Base-by-base conservation (phyloP, 164 flowering plant species). In the Stephania japonica region DNA sequence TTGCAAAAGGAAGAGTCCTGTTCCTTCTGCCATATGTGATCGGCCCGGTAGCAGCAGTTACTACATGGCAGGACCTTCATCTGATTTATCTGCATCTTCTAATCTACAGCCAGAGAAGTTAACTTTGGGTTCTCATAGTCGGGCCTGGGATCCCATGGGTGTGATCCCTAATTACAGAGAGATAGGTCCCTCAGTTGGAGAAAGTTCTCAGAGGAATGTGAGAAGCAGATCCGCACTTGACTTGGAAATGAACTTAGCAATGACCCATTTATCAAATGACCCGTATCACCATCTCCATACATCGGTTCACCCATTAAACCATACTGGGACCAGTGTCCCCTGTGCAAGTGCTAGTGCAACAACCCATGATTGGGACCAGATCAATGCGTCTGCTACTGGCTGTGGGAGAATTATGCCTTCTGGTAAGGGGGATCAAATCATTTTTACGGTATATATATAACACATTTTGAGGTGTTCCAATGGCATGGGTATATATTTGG, bases 1-100 rank as follows among this genome's bases (percentile, higher is more conserved):
- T 62, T 82, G 80, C 79, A 91, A 91, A 83, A 82, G 93, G 47
- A 91, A 91, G 83, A 87, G 81, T 77, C 89, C 88, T 10, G 87
- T 84, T 10, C 66, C 82, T 24, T 81, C 93, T 70, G 78, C 74
- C 10, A 80, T 73, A 41, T 73, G 78, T 72, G 90, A 87, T 56
- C 75, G 86, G 69, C 87, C 86, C 64, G 78, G 80, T 78, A 71
- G 86, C 38, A 84, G 87, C 77, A 75, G 85, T 73, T 70, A 78
- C 42, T 76, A 70, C 41, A 68, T 75, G 73, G 74, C 71, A 75
- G 85, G 84, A 68, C 76, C 84, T 78, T 85, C 83, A 26, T 81
- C 83, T 59, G 65, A 70, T 73, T 42, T 49, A 32, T 78, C 87
- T n/a, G 72, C 79, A 50, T 75, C 84, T 62, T 71, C 86, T 65